phyloP scores from a whole-genome alignment of 768 basidiomycete genomes.

The Serendipita sp. region DNA sequence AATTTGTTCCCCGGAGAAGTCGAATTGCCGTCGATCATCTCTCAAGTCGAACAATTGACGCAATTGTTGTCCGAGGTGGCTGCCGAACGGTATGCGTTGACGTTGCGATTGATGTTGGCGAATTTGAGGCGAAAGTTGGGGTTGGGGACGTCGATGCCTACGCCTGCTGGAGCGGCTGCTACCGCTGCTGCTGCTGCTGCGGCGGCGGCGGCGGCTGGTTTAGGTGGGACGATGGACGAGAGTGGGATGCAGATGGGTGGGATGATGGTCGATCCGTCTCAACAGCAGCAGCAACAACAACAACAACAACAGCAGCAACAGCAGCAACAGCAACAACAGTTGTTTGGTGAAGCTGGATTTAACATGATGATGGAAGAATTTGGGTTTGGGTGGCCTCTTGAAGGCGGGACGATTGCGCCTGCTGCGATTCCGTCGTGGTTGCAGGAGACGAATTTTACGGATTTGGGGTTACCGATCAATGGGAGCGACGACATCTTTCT shows the following conservation, averaged over 20 bases:
- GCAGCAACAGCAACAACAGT: background rate
- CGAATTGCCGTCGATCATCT: conserved; percentile 31
- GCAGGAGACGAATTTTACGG: conserved; percentile 80
- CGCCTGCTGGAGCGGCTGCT: conserved; percentile 12
- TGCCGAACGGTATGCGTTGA: conserved; percentile 84
- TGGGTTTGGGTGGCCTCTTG: conserved; percentile 53
- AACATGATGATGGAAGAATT: conserved; percentile 66
- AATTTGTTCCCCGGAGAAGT: too few species aligned
- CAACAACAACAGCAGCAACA: conserved; percentile 11
- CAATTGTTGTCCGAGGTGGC: conserved; percentile 84
- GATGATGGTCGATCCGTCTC: background rate
- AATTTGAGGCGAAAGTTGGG: conserved; percentile 82
- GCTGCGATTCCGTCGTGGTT: conserved; percentile 80
- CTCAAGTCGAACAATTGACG: conserved; percentile 80
- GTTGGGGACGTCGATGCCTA: conserved; percentile 22
- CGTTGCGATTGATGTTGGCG: conserved; percentile 84
- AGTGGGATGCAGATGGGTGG: conserved; percentile 5
- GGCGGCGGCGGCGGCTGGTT: background rate
- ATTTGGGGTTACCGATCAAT: conserved; percentile 81
- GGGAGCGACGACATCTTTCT: conserved; percentile 86
- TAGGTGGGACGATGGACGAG: conserved; percentile 13
- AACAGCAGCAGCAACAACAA: conserved; percentile 11
- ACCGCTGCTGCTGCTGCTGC: conserved; percentile 7
- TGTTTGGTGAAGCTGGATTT: conserved; percentile 11
- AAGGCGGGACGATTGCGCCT: conserved; percentile 49